A percentile compares a stretch with the other conserved stretches of the same genome.
Conservation (phyloP, 495 filamentous ascomycete genomes). For the Schizothecium vesticola region DNA sequence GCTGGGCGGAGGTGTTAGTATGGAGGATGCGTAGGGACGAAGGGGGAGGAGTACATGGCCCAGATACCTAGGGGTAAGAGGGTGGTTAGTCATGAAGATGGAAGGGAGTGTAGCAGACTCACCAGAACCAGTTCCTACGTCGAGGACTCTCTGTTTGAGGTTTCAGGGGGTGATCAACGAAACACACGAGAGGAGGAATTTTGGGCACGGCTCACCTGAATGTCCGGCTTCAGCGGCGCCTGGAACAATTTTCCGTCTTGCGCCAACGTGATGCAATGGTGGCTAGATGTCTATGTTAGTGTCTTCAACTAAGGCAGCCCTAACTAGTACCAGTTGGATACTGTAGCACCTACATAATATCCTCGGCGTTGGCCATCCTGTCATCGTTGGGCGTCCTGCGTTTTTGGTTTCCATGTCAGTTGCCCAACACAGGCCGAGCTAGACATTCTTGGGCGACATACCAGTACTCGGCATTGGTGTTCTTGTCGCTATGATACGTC, state of each 20-base stretch:
- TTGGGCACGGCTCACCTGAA: not conserved
- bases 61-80: constrained; percentile 27
- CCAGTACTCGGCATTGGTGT: constrained; percentile 31
- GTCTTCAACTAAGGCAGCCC: no score
- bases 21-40: not conserved
- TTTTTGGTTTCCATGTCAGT: not conserved
- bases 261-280: constrained; percentile 34
- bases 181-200: no score
- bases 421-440: not conserved
- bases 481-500: constrained; percentile 32
- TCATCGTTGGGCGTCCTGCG: constrained; percentile 39
- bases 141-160: constrained; percentile 46
- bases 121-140: constrained; percentile 59
- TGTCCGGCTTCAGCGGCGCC: constrained; percentile 47
- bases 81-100: not conserved
- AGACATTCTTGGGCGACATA: not conserved
- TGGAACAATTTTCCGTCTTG: constrained; percentile 52
- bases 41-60: constrained; percentile 30
- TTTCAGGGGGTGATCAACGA: no score
- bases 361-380: constrained; percentile 32
- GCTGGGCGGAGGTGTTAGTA: constrained; percentile 15
- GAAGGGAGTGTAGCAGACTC: not conserved
- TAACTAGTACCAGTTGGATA: no score
- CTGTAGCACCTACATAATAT: constrained; percentile 30
- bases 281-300: constrained; percentile 15